Base-by-base conservation (phyloP, 164 flowering plant genomes). In the Aristolochia californica region DNA sequence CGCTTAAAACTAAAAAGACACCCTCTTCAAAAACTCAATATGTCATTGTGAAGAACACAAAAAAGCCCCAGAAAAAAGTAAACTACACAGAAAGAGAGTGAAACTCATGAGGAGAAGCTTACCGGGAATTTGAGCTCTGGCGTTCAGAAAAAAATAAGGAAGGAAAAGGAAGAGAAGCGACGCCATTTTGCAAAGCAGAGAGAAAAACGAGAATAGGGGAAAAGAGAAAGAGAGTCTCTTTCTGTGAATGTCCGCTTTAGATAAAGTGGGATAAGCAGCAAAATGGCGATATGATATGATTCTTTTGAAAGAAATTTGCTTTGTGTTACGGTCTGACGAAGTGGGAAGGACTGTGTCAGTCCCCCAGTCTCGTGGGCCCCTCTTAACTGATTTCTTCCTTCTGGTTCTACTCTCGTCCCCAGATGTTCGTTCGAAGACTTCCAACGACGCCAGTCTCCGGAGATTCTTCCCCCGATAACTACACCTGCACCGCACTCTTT, bases 81-180 rank as follows among this genome's bases (percentile, higher is more conserved):
- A 26, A 49, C 22, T 10, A 49, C 18, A 52, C 13, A 54, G 26
- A 21, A 17, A 15, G 13, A 45, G 10, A 13, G 57, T 1, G 62
- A 49, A 27, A 1, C 57, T 15, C 11, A 45, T 13, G 49, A 12
- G 54, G 24, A 60, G 48, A 43, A 16, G 25, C 44, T 44, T 26
- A 81, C 89, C 86, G 62, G 83, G 83, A 66, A 66, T 69, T 71
- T 83, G 89, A 63, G 86, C 80, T 22, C 60, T 56, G 43, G 70
- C 45, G 45, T 55, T 48, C 21, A 68, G 21, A 53, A 74, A 69
- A 47, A 74, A 66, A 24, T 75, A 56, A 45, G 47, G 53, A 50
- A 27, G 48, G 13, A 51, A 65, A 22, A 66, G 59, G 47, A 66
- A 52, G 55, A 67, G 60, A 68, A 65, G 59, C 69, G 45, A 30